Percentiles rank a stretch among this genome's conserved stretches.
These are phyloP conservation scores for Penstemon eatonii DNA, from an alignment of 257 asterid species.

Conservation along the genomic window DNA sequence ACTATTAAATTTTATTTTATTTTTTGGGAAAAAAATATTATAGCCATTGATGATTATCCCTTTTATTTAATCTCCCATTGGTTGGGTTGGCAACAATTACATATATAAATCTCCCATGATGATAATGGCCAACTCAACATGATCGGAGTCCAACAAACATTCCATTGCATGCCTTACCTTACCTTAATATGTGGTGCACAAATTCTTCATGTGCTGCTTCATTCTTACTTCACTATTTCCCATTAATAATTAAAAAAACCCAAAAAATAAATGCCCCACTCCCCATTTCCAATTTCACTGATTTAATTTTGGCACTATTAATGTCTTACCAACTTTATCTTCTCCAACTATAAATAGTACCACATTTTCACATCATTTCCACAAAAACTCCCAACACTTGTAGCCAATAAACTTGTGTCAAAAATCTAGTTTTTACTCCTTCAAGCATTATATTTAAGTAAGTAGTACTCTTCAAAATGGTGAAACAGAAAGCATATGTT, in stretches of 20 bases:
- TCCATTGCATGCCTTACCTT: constrained; percentile 21
- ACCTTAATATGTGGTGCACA: constrained; percentile 12
- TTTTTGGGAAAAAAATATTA: too few relatives aligned
- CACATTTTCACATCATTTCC: not conserved
- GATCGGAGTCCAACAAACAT: constrained; percentile 8
- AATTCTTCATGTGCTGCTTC: constrained; percentile 33
- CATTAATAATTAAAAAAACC: not conserved
- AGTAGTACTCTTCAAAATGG: constrained; percentile 30
- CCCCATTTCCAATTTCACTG: not conserved
- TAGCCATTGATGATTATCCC: too few relatives aligned
- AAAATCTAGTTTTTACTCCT: not conserved
- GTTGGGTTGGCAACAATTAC: too few relatives aligned
- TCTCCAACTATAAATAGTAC: constrained; percentile 52
- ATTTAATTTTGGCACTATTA: constrained; percentile 14
- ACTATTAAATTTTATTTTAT: too few relatives aligned
- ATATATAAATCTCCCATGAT: too few relatives aligned
- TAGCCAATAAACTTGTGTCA: constrained; percentile 21
- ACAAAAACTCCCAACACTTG: constrained; percentile 14
- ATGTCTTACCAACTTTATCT: constrained; percentile 22
- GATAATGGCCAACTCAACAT: constrained; percentile 7
- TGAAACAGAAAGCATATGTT: constrained; percentile 29
- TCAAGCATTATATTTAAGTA: too few relatives aligned
- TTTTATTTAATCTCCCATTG: too few relatives aligned
- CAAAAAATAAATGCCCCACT: not conserved
- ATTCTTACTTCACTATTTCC: not conserved